Evolutionary conservation across 2,329 filamentous ascomycete genomes (phyloP).

Genomic region (Colletotrichum paranaense): DNA sequence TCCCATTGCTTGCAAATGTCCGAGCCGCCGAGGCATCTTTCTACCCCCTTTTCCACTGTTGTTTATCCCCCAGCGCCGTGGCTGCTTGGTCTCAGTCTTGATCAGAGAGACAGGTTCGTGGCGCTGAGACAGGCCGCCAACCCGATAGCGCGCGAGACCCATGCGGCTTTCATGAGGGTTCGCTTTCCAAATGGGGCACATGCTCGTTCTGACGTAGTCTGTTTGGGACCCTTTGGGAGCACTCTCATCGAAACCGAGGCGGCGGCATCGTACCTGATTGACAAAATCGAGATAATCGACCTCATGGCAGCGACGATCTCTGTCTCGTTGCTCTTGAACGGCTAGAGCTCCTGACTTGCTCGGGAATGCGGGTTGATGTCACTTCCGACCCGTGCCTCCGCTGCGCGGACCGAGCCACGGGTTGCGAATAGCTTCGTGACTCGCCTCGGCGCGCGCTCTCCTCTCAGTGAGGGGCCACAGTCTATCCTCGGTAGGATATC

Average conservation of each 20-base stretch:
- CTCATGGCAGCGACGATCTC: neutral
- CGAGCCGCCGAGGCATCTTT: conserved; percentile 9
- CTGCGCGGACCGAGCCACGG: conserved; percentile 16
- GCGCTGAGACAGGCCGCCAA: conserved; percentile 25
- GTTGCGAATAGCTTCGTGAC: conserved; percentile 26
- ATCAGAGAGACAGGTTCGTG: conserved; percentile 14
- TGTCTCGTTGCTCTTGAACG: neutral
- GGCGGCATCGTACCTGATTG: conserved; percentile 15
- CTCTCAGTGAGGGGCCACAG: neutral
- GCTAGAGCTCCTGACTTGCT: conserved; percentile 15
- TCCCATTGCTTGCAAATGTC: neutral
- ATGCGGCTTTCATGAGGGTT: neutral
- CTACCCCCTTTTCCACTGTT: neutral
- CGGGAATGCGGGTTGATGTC: conserved; percentile 29
- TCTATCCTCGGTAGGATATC: neutral
- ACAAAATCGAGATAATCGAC: conserved; percentile 22
- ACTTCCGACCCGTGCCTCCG: conserved; percentile 24
- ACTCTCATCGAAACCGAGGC: conserved; percentile 21
- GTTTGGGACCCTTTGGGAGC: conserved; percentile 1
- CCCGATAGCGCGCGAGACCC: neutral
- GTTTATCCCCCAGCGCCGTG: neutral
- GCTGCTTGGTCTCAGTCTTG: neutral
- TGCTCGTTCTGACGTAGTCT: conserved; percentile 28
- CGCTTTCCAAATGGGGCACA: conserved; percentile 10
- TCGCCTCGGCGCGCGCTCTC: conserved; percentile 10